Base-by-base conservation (phyloP, 2,329 filamentous ascomycete species). In the Penicillium vulpinum region DNA sequence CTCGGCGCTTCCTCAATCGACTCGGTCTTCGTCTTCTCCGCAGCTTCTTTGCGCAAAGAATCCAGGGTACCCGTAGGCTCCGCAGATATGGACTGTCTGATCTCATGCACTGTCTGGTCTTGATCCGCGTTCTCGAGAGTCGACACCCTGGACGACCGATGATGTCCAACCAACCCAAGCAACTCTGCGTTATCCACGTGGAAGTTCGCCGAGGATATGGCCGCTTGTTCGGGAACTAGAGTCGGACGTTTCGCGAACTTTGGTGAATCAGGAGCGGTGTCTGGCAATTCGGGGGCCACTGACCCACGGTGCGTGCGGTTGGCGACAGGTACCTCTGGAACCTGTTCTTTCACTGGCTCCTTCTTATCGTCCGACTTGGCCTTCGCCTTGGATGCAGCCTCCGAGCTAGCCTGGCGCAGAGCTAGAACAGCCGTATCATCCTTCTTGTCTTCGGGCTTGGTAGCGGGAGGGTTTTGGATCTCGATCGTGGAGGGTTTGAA, bases 341-440 rank as follows among this genome's bases (percentile, higher is more conserved):
- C 54, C 55, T 60, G 55, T 51, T 61, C 60, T 51, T 43, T 63
- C 56, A 46, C 54, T 28, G 48, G 36, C 21, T 58, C 62, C 50
- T 61, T 62, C 54, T 61, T 58, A 41, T 64, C 59, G 18, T 29
- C 53, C 52, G 53, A 46, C 43, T 71, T 66, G 43, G 51, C 51
- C 49, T 75, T 76, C 2, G 73, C 75, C 57, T 72, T 73, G 35
- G 70, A 66, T 15, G 74, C 73, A 36, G 74, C 75, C 54, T 76
- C 68, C 36, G 73, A 72, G 39, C 78, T 74, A 2, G 77, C 77
- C 64, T 79, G 77, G 47, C 78, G 70, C 51, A 80, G 62, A 2
- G 77, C 73, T 10, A 75, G 58, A 1, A 75, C 71, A n/a, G 76
- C 67, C 3, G 68, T 70, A 7, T 73, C 67, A 26, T 77, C 73